Evolutionary conservation across 2,329 filamentous ascomycete species (phyloP).

Genomic region (Tolypocladium endophyticum): DNA sequence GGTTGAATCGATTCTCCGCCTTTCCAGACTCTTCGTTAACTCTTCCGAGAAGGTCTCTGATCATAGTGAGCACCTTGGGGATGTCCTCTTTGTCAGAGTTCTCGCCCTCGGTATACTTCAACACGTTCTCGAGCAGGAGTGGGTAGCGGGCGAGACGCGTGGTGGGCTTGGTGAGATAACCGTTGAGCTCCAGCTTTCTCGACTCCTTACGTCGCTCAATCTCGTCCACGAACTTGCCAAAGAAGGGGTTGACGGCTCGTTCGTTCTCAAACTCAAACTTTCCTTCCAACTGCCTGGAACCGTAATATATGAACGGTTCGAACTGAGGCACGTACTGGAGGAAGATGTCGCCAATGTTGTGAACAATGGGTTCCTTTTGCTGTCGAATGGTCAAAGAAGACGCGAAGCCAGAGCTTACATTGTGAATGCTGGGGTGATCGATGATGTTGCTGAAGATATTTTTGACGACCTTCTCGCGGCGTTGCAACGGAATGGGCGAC

Average conservation of each 20-base stretch:
- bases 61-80: constrained; percentile 76
- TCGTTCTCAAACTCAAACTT: constrained; percentile 99
- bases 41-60: constrained; percentile 74
- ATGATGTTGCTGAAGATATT: constrained; percentile 95
- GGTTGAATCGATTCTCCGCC: constrained; percentile 93
- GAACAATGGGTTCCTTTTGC: constrained; percentile 80
- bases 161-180: constrained; percentile 94
- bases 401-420: constrained; percentile 80
- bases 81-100: constrained; percentile 88
- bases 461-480: constrained; percentile 81
- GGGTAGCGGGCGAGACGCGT: constrained; percentile 92
- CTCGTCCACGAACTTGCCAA: constrained; percentile 88
- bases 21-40: constrained; percentile 96
- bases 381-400: constrained; percentile 83
- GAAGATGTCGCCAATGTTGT: constrained; percentile 89
- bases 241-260: constrained; percentile 72
- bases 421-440: constrained; percentile 70
- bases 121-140: constrained; percentile 77
- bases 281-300: constrained; percentile 87
- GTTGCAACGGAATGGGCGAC: constrained; percentile 81
- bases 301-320: constrained; percentile 92
- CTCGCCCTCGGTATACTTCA: constrained; percentile 83
- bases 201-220: constrained; percentile 95
- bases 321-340: constrained; percentile 85
- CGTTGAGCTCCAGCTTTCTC: constrained; percentile 90